Evolutionary conservation across 257 asterid species (phyloP).

Genomic region (Lavandula angustifolia): DNA sequence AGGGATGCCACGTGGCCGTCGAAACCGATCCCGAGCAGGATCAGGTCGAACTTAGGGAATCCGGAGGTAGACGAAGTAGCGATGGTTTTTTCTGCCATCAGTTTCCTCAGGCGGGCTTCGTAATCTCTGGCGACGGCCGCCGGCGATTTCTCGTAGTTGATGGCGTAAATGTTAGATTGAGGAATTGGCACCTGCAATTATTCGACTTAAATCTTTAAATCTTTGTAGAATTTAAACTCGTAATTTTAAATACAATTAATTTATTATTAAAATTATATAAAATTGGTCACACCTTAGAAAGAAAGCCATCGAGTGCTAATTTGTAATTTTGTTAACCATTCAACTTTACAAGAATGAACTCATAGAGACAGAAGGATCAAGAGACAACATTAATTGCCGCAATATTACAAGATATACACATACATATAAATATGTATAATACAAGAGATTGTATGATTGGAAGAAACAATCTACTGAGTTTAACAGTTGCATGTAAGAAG

Average conservation of each 20-base stretch:
- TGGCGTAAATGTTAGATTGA: constrained; percentile 47
- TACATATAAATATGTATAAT: too few relatives aligned
- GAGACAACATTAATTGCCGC: too few relatives aligned
- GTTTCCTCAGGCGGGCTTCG: constrained; percentile 49
- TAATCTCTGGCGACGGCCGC: constrained; percentile 69
- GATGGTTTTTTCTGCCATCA: constrained; percentile 42
- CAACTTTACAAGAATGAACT: too few relatives aligned
- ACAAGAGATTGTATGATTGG: constrained; percentile 26
- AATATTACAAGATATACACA: too few relatives aligned
- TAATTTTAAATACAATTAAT: too few relatives aligned
- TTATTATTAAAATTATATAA: not conserved
- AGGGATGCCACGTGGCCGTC: constrained; percentile 89
- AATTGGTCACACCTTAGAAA: constrained; percentile 37
- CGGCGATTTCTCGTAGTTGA: constrained; percentile 56
- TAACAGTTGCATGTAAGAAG: constrained; percentile 5
- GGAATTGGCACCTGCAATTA: constrained; percentile 70
- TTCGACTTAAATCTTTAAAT: too few relatives aligned
- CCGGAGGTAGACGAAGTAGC: constrained; percentile 48
- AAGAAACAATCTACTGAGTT: constrained; percentile 31
- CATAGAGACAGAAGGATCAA: too few relatives aligned
- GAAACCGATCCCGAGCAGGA: constrained; percentile 81
- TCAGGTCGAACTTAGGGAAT: constrained; percentile 74
- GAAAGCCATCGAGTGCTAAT: constrained; percentile 49
- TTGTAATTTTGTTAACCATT: too few relatives aligned
- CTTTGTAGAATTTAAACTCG: too few relatives aligned